A percentile compares a stretch with the other conserved stretches of the same genome.
phyloP scores from a whole-genome alignment of 129 eudicot genomes.

The Gnaphalium uliginosum region DNA sequence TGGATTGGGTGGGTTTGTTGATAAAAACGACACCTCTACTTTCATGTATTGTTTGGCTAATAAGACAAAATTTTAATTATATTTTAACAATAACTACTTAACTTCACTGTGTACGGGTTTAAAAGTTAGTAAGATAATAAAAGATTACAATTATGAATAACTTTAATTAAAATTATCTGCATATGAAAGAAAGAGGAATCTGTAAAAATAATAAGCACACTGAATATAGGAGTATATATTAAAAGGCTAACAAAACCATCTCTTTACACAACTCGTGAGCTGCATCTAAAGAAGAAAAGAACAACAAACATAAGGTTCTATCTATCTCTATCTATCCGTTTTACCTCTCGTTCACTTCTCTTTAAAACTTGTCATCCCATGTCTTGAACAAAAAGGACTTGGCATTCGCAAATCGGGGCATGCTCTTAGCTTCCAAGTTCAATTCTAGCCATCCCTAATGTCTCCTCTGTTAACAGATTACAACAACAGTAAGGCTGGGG shows the following conservation, averaged over 20 bases:
- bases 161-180: too few species aligned
- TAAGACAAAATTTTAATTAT: too few species aligned
- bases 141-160: too few species aligned
- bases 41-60: too few species aligned
- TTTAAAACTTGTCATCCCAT: too few species aligned
- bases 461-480: conserved; percentile 19
- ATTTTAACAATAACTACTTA: too few species aligned
- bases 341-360: not conserved
- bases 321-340: not conserved
- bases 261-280: not conserved
- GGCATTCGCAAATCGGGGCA: not conserved
- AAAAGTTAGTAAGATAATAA: too few species aligned
- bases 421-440: not conserved
- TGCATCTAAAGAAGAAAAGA: not conserved
- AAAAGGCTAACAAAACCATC: not conserved
- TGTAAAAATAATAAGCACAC: not conserved
- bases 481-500: not conserved
- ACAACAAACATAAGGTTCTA: not conserved
- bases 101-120: too few species aligned
- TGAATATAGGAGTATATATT: not conserved
- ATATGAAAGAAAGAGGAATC: not conserved
- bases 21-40: too few species aligned
- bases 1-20: too few species aligned
- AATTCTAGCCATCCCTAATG: conserved; percentile 16
- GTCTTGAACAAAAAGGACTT: not conserved